Conservation (phyloP, 202 grass and related monocot genomes). For the Thinopyrum obtusiflorum region DNA sequence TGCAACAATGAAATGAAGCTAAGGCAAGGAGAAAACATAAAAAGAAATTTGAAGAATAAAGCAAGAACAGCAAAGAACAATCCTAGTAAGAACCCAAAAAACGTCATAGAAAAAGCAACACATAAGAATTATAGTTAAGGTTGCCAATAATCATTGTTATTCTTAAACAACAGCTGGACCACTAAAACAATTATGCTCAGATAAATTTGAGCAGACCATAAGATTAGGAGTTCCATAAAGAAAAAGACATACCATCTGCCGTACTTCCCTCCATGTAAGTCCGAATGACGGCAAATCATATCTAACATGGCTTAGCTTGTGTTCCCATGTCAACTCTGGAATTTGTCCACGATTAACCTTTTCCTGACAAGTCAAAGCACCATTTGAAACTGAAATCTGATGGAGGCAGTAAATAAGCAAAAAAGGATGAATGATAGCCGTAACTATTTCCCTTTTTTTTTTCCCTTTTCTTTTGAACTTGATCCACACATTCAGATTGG, state of each 20-base stretch:
- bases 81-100: not conserved
- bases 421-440: not conserved
- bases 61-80: not conserved
- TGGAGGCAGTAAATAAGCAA: not conserved
- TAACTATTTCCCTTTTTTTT: not conserved
- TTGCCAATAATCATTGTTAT: not conserved
- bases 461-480: not conserved
- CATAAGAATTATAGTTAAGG: not conserved
- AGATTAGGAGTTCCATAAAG: slow-evolving; percentile 11
- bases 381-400: not conserved
- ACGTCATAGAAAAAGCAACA: not conserved
- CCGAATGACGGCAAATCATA: slow-evolving; percentile 64
- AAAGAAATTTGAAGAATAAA: not conserved
- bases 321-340: slow-evolving; percentile 79
- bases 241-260: slow-evolving; percentile 59
- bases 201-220: not conserved
- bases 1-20: slow-evolving; percentile 36
- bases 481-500: slow-evolving; percentile 10
- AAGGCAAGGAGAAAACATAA: not conserved
- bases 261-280: slow-evolving; percentile 64
- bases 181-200: not conserved
- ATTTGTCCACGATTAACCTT: slow-evolving; percentile 47
- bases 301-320: slow-evolving; percentile 54
- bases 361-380: slow-evolving; percentile 36
- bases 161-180: slow-evolving; percentile 11